Conservation (phyloP, 139 green algal genomes). For the Eudorina sp. region DNA sequence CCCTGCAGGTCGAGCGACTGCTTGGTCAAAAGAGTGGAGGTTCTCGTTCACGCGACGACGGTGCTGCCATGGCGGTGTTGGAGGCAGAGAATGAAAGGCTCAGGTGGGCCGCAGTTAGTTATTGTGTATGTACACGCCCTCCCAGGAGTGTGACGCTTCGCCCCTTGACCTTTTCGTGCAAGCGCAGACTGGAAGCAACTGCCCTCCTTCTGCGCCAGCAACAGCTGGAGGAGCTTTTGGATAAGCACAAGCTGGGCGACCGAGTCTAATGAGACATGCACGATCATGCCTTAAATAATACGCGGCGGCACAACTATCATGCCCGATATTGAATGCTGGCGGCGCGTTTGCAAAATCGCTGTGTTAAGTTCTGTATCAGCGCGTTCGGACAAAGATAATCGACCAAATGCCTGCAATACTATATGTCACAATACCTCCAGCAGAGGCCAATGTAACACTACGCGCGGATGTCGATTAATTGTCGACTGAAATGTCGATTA, state of each 20-base stretch:
- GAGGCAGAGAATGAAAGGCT: conserved; percentile 59
- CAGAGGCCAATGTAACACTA: neutral
- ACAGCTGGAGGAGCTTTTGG: conserved; percentile 54
- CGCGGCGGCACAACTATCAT: neutral
- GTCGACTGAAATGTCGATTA: no score
- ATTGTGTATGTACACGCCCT: no score
- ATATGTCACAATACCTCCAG: neutral
- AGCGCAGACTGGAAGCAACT: conserved; percentile 23
- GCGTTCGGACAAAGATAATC: neutral
- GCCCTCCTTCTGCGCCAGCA: conserved; percentile 51
- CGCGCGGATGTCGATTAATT: neutral
- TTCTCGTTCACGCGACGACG: neutral
- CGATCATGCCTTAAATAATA: no score
- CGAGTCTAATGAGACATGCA: no score
- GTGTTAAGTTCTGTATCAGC: neutral
- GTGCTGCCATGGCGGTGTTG: conserved; percentile 16
- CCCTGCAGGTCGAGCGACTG: conserved; percentile 42
- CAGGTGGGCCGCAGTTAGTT: conserved; percentile 22
- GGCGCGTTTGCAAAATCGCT: neutral
- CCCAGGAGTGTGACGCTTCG: no score
- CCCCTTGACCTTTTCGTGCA: no score
- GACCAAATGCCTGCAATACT: neutral
- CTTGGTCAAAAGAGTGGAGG: neutral
- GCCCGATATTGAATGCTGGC: neutral
- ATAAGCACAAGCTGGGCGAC: neutral